These are phyloP conservation scores for Cajanus cajan DNA, from an alignment of 306 rosid species.

Conservation along the genomic window DNA sequence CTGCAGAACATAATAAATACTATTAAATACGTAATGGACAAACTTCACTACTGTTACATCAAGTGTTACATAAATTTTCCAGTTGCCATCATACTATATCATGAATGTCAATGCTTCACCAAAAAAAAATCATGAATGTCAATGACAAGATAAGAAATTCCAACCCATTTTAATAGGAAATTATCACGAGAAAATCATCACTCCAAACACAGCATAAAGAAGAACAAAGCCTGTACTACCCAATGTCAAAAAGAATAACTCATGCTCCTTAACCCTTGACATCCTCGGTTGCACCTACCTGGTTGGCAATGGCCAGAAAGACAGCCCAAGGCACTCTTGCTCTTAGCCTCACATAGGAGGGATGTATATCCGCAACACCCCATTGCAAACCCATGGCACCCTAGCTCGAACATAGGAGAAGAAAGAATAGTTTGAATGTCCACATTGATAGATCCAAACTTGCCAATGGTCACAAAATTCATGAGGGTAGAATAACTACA, in stretches of 20 bases:
- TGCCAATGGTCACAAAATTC: neutral
- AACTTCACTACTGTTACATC: neutral
- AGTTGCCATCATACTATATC: neutral
- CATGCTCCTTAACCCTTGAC: neutral
- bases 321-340: neutral
- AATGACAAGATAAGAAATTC: neutral
- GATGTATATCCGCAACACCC: neutral
- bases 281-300: neutral
- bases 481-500: neutral
- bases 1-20: slow-evolving; percentile 45
- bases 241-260: neutral
- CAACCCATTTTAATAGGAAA: neutral
- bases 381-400: neutral
- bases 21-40: slow-evolving; percentile 4
- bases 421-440: neutral
- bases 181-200: neutral
- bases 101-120: slow-evolving; percentile 5
- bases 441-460: neutral
- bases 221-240: neutral
- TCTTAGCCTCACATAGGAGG: neutral
- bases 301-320: neutral
- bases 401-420: neutral
- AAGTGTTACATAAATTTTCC: neutral
- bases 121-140: slow-evolving; percentile 12
- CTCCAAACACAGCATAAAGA: neutral